Evolutionary conservation across 345 rosid genomes (phyloP).

Genomic region (Linum lewisii): DNA sequence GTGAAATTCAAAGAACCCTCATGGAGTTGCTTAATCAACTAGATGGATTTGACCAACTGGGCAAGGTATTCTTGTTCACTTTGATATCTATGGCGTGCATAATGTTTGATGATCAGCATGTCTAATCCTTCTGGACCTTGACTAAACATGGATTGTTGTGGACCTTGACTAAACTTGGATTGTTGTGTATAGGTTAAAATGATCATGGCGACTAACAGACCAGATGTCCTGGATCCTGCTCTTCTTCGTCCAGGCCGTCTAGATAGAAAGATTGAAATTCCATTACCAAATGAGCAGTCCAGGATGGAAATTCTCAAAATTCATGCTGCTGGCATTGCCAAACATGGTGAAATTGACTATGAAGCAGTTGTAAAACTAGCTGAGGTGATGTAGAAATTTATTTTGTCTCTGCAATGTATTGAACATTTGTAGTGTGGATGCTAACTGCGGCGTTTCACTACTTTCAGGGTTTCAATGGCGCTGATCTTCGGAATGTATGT

Average conservation of each 20-base stretch:
- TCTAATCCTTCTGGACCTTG: too few relatives aligned
- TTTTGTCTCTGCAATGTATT: neutral
- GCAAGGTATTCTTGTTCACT: constrained; percentile 51
- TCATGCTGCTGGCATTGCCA: constrained; percentile 95
- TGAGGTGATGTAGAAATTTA: constrained; percentile 42
- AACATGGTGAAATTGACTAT: constrained; percentile 92
- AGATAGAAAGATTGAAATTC: constrained; percentile 90
- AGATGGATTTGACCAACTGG: constrained; percentile 96
- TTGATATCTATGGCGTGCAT: neutral
- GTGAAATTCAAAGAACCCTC: constrained; percentile 95
- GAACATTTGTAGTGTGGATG: neutral
- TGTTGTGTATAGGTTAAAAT: constrained; percentile 61
- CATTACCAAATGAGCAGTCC: constrained; percentile 94
- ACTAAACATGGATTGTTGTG: neutral
- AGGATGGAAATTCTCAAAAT: constrained; percentile 96
- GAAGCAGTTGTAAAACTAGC: constrained; percentile 97
- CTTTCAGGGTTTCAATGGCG: constrained; percentile 89
- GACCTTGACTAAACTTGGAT: neutral
- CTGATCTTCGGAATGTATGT: constrained; percentile 90
- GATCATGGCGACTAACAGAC: constrained; percentile 98
- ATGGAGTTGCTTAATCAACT: constrained; percentile 98
- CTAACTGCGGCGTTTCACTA: constrained; percentile 6
- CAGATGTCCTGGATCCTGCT: constrained; percentile 96
- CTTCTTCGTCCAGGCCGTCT: constrained; percentile 91
- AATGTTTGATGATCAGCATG: neutral